Evolutionary conservation across 2,329 filamentous ascomycete species (phyloP), one percentile per base, ranked within the genome.

Genomic region (Fusarium nisikadoi): DNA sequence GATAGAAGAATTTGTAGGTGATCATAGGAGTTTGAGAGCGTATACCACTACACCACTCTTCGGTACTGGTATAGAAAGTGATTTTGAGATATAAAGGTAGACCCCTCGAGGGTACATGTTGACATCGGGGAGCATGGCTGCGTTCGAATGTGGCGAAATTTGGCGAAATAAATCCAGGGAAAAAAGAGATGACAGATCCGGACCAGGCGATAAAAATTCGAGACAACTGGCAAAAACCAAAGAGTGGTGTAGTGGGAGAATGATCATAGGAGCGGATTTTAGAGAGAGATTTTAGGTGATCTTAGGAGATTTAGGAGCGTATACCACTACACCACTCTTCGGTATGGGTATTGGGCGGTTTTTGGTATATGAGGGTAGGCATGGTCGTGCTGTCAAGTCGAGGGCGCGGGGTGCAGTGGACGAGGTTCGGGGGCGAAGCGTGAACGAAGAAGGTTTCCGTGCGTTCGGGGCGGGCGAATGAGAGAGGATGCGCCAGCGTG

Each of bases 241-340:
- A 33, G 46, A 49, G 46, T 49, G 46, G 46, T 23, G 46, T 49
- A 23, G 46, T 23, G 29, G 46, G 29, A 49, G 46, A 49, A 19
- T 3, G 29, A 25, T 41, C 31, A n/a, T 41, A 59, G 57, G 58
- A 16, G 33, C 58, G 58, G 47, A 25, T 27, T 39, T 7, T 38
- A 54, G 39, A 29, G 10, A 31, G 29, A 36, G 29, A 27, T 45
- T 54, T 25, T 50, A 50, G 47, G 47, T 50, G 33, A 23, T 38
- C 35, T 33, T 39, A 41, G 45, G 41, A 52, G 49, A 33, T 36
- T 13, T 47, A 53, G 45, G 35, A 39, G 33, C 27, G 46, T 17
- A 33, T n/a, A 59, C 56, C 56, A 53, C 46, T 54, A 33, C 56
- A 59, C 56, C 56, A 59, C 56, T 54, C 56, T 42, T 54, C 56